Percentiles rank a stretch among this genome's conserved stretches.
Evolutionary conservation across 805 yeast species (phyloP).

Genomic region (Cyberlindnera samutprakarnensis): DNA sequence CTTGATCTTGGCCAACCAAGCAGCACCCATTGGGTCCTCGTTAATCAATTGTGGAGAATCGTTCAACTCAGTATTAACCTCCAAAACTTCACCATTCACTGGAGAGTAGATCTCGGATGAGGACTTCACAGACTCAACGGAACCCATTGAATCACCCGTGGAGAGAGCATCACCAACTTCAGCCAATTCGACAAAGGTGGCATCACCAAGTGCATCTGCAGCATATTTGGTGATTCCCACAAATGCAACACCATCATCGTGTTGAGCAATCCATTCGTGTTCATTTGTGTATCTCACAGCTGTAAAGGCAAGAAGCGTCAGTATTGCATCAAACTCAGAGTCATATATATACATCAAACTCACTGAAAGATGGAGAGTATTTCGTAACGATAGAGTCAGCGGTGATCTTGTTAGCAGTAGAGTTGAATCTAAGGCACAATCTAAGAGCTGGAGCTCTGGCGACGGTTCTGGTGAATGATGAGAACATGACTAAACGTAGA

Average conservation of each 20-base stretch:
- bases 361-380: conserved; percentile 13
- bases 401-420: conserved; percentile 18
- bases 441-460: conserved; percentile 12
- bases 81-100: conserved; percentile 67
- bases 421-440: conserved; percentile 18
- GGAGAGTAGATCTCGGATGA: conserved; percentile 93
- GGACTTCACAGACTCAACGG: conserved; percentile 90
- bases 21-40: conserved; percentile 86
- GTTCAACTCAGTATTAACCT: conserved; percentile 59
- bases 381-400: conserved; percentile 16
- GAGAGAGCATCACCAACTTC: conserved; percentile 55
- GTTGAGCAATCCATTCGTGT: conserved; percentile 93
- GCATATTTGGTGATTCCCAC: conserved; percentile 96
- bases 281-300: conserved; percentile 68
- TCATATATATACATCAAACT: too few species aligned
- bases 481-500: conserved; percentile 7
- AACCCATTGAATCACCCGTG: conserved; percentile 79
- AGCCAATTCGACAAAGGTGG: conserved; percentile 88
- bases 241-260: conserved; percentile 73
- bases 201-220: conserved; percentile 94
- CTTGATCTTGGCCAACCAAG: conserved; percentile 83
- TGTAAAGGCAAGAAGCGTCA: too few species aligned
- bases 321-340: too few species aligned
- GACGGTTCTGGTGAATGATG: conserved; percentile 12
- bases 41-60: conserved; percentile 74